phyloP scores from a whole-genome alignment of 805 yeast genomes.

The Metschnikowia reukaufii region DNA sequence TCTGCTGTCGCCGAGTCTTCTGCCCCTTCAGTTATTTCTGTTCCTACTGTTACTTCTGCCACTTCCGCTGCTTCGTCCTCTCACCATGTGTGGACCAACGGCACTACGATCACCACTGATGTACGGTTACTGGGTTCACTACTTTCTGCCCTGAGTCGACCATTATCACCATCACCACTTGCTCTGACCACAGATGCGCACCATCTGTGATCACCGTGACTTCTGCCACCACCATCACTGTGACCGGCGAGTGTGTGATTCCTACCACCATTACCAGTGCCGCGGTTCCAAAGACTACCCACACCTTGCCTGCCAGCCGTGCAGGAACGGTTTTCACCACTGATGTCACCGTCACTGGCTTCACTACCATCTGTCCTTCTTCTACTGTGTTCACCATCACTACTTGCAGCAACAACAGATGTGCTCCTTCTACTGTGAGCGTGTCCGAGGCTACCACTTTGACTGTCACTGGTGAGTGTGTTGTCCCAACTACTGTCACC shows the following conservation, averaged over 20 bases:
- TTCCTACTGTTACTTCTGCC: not conserved
- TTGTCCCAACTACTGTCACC: slow-evolving; percentile 29
- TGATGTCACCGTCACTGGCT: slow-evolving; percentile 9
- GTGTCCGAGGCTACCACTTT: slow-evolving; percentile 33
- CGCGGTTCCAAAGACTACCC: too few relatives aligned
- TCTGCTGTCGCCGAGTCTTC: not conserved
- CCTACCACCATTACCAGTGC: slow-evolving; percentile 24
- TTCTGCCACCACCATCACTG: slow-evolving; percentile 32
- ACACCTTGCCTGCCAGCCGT: too few relatives aligned
- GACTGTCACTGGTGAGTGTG: slow-evolving; percentile 33
- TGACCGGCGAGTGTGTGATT: slow-evolving; percentile 33
- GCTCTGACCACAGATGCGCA: slow-evolving; percentile 29
- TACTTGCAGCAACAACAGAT: slow-evolving; percentile 29
- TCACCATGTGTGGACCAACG: not conserved
- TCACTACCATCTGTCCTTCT: slow-evolving; percentile 3
- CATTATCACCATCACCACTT: slow-evolving; percentile 34
- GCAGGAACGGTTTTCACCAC: slow-evolving; percentile 26
- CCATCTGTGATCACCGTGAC: slow-evolving; percentile 29
- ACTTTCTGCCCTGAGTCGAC: slow-evolving; percentile 21
- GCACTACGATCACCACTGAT: not conserved
- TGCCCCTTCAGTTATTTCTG: not conserved
- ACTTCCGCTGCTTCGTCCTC: not conserved
- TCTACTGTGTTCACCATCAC: slow-evolving; percentile 35
- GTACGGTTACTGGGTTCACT: slow-evolving; percentile 16
- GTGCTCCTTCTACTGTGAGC: slow-evolving; percentile 28